Percentiles rank a stretch among this genome's conserved stretches.
Conservation (phyloP, 176 grass and related monocot genomes). For the Aechmea fasciata region DNA sequence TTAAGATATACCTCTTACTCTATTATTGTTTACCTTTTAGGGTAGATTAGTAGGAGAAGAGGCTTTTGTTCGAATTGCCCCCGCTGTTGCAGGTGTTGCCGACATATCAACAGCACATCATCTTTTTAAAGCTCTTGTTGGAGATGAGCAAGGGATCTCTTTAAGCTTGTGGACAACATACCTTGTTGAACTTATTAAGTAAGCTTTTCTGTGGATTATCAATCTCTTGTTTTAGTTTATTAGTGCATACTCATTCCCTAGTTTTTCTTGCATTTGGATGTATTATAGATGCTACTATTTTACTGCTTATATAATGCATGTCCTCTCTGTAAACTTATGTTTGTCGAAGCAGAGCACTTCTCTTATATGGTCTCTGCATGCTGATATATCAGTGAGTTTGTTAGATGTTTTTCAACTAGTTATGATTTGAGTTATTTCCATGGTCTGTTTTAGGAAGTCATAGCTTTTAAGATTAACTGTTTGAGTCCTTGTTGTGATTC, state of each 20-base stretch:
- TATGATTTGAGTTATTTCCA: too few relatives aligned
- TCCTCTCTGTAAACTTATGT: not conserved
- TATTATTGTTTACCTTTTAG: slow-evolving; percentile 41
- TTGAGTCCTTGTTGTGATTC: too few relatives aligned
- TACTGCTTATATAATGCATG: slow-evolving; percentile 12
- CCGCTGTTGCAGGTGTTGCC: slow-evolving; percentile 70
- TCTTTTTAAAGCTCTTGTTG: slow-evolving; percentile 79
- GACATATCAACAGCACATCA: slow-evolving; percentile 64
- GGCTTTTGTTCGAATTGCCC: slow-evolving; percentile 87
- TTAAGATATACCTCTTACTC: not conserved
- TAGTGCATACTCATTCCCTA: not conserved
- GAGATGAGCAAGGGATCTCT: slow-evolving; percentile 60
- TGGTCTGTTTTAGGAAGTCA: too few relatives aligned
- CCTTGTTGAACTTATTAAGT: slow-evolving; percentile 82
- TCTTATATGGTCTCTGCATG: not conserved
- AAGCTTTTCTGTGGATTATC: slow-evolving; percentile 29
- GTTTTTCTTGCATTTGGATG: slow-evolving; percentile 1
- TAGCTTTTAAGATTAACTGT: too few relatives aligned
- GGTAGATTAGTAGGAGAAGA: slow-evolving; percentile 79
- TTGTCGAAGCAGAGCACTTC: not conserved
- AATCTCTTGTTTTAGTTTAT: slow-evolving; percentile 5
- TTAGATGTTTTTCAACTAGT: too few relatives aligned
- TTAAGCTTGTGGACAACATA: slow-evolving; percentile 72
- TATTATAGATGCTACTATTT: not conserved
- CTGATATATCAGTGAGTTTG: not conserved